Conservation (phyloP, 176 grass and related monocot species). For the Aegilops tauschii region DNA sequence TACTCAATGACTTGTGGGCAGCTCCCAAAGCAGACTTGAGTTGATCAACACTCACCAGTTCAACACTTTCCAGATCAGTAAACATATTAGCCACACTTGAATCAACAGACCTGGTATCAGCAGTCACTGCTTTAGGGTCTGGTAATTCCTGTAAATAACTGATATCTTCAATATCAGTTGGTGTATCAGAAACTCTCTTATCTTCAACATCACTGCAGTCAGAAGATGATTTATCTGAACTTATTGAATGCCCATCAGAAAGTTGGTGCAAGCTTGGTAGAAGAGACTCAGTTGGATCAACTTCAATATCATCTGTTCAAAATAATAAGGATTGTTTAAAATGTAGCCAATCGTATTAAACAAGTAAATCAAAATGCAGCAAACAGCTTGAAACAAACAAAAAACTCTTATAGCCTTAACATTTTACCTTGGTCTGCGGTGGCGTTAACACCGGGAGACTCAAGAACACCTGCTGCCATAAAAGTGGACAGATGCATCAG, state of each 20-base stretch:
- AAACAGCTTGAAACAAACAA: constrained; percentile 15
- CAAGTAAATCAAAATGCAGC: neutral
- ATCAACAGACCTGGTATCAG: constrained; percentile 58
- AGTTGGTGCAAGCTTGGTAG: constrained; percentile 27
- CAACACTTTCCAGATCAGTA: constrained; percentile 52
- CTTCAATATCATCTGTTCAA: constrained; percentile 44
- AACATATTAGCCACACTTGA: constrained; percentile 45
- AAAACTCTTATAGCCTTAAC: neutral
- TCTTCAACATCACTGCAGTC: constrained; percentile 45
- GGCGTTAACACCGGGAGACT: constrained; percentile 4
- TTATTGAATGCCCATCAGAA: constrained; percentile 34
- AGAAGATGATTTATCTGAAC: constrained; percentile 24
- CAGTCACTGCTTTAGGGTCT: constrained; percentile 40
- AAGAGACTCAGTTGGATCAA: constrained; percentile 26
- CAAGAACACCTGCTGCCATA: neutral
- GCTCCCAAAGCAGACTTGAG: constrained; percentile 72
- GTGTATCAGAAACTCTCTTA: constrained; percentile 38
- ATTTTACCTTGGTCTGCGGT: constrained; percentile 33
- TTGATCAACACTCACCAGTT: constrained; percentile 52
- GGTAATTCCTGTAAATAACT: constrained; percentile 45
- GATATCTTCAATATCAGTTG: constrained; percentile 42
- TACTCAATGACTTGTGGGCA: constrained; percentile 58
- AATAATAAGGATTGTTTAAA: constrained; percentile 3
- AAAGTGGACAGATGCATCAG: constrained; percentile 12
- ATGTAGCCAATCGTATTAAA: neutral